phyloP scores from a whole-genome alignment of 106 monocot genomes.

The Platanthera guangdongensis region DNA sequence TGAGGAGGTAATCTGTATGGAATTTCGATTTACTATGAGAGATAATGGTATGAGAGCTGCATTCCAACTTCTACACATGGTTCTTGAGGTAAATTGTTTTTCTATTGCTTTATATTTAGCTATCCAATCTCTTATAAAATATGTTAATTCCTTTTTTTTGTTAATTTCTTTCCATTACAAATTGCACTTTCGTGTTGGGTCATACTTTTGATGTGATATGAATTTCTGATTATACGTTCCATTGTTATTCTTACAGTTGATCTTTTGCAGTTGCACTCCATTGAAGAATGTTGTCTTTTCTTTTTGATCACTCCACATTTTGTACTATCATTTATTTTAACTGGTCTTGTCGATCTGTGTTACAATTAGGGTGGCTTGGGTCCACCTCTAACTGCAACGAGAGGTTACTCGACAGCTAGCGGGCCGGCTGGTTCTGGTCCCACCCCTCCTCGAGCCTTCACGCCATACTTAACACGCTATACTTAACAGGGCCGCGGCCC shows the following conservation, averaged over 20 bases:
- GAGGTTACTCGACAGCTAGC: too few relatives aligned
- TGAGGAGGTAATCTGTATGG: constrained; percentile 96
- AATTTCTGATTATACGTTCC: neutral
- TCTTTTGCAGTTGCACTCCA: neutral
- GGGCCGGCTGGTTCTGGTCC: too few relatives aligned
- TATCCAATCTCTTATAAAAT: neutral
- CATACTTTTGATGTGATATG: neutral
- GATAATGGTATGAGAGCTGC: constrained; percentile 99
- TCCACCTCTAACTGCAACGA: too few relatives aligned
- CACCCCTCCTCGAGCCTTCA: too few relatives aligned
- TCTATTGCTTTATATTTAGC: neutral
- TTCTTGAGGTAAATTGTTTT: constrained; percentile 69
- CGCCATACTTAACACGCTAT: too few relatives aligned
- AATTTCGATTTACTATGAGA: constrained; percentile 89
- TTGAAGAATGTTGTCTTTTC: neutral
- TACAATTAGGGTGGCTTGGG: too few relatives aligned
- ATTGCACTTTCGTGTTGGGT: neutral
- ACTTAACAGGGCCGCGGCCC: too few relatives aligned
- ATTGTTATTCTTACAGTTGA: neutral
- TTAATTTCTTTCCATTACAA: neutral
- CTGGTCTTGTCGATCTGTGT: neutral
- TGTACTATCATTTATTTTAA: neutral
- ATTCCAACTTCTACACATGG: constrained; percentile 98
- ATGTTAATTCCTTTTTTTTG: neutral
- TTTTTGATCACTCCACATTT: neutral